Conservation (phyloP, 1,284 basidiomycete genomes). For the Blastosporella zonata region DNA sequence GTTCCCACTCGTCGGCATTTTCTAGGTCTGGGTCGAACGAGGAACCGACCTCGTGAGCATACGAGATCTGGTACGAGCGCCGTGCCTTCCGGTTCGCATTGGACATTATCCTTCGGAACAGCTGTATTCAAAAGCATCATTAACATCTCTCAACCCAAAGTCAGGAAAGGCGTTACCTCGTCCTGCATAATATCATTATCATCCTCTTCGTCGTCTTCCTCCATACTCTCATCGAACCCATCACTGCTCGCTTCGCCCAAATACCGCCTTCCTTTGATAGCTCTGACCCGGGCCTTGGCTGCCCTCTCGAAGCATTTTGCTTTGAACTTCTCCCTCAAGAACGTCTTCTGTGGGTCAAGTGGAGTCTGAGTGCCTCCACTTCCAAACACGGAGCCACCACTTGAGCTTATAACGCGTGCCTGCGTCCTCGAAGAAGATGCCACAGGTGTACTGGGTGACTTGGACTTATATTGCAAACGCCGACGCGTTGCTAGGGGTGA, state of each 20-base stretch:
- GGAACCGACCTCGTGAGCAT: conserved; percentile 65
- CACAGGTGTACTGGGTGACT: conserved; percentile 24
- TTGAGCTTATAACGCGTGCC: conserved; percentile 16
- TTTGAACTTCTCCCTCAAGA: conserved; percentile 61
- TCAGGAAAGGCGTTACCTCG: conserved; percentile 42
- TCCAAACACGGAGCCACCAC: conserved; percentile 19
- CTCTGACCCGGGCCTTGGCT: conserved; percentile 47
- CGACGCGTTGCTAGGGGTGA: conserved; percentile 43
- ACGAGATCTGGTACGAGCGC: conserved; percentile 58
- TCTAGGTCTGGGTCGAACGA: conserved; percentile 71
- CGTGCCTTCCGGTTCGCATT: conserved; percentile 45
- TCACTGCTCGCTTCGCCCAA: conserved; percentile 44
- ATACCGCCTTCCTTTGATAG: conserved; percentile 38
- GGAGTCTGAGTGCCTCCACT: conserved; percentile 8
- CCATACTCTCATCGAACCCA: conserved; percentile 46
- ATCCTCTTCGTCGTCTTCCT: conserved; percentile 49
- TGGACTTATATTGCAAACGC: conserved; percentile 45
- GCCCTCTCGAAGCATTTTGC: conserved; percentile 60
- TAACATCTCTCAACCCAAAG: conserved; percentile 3
- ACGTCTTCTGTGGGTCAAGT: conserved; percentile 36
- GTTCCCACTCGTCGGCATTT: conserved; percentile 57
- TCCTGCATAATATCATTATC: conserved; percentile 57
- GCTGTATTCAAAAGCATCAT: conserved; percentile 33
- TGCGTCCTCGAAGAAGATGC: conserved; percentile 16
- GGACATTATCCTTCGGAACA: conserved; percentile 62